Percentiles rank a stretch among this genome's conserved stretches.
Conservation (phyloP, 208 protist species). For the Leptomonas pyrrhocoris region DNA sequence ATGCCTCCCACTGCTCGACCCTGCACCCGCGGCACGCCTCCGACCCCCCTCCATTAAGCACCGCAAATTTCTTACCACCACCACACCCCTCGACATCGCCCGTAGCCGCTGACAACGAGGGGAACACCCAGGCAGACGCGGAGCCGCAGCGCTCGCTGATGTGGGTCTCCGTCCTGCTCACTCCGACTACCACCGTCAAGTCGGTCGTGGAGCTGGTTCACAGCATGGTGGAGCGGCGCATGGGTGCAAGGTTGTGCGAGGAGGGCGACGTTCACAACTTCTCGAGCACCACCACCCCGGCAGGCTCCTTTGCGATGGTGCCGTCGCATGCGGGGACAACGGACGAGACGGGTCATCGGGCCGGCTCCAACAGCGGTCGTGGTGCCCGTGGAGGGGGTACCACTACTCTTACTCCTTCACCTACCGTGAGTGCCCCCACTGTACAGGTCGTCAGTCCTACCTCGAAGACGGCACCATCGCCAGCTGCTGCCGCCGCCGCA, state of each 20-base stretch:
- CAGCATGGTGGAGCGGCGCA: conserved; percentile 39
- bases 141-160: conserved; percentile 22
- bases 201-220: conserved; percentile 33
- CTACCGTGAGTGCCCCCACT: too few relatives aligned
- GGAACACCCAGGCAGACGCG: too few relatives aligned
- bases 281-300: conserved; percentile 7
- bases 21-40: not conserved
- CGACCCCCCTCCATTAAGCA: not conserved
- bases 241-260: conserved; percentile 31
- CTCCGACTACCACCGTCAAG: conserved; percentile 32
- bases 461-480: not conserved
- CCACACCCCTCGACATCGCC: not conserved
- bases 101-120: not conserved
- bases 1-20: not conserved
- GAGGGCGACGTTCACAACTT: not conserved
- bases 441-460: not conserved
- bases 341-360: not conserved
- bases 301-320: not conserved
- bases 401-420: too few relatives aligned
- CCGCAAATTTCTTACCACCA: not conserved
- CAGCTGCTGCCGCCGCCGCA: not conserved
- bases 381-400: not conserved
- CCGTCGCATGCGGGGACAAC: not conserved
- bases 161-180: conserved; percentile 51
- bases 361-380: not conserved